Conservation (phyloP, 768 basidiomycete genomes). For the Goffeauzyma gilvescens region DNA sequence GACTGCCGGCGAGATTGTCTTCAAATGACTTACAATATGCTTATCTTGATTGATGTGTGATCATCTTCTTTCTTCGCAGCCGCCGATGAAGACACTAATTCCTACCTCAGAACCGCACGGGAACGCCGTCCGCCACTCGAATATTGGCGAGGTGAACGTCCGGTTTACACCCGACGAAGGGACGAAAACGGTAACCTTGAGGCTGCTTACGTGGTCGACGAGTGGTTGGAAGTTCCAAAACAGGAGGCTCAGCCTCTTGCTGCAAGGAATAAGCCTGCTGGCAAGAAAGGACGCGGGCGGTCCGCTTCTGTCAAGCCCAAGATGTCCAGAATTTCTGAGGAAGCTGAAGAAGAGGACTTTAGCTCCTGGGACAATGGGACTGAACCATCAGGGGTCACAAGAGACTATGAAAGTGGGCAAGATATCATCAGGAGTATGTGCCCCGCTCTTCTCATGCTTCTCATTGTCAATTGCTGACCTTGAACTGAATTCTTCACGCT, state of each 20-base stretch:
- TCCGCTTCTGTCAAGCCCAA: slow-evolving; percentile 1
- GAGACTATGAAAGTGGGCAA: slow-evolving; percentile 45
- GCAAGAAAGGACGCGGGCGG: slow-evolving; percentile 12
- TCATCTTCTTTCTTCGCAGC: neutral
- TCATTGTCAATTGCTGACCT: neutral
- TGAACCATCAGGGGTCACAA: slow-evolving; percentile 44
- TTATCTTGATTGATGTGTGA: no score
- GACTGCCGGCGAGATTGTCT: neutral
- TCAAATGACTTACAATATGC: slow-evolving; percentile 6
- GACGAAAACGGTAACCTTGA: slow-evolving; percentile 34
- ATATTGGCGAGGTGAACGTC: slow-evolving; percentile 81
- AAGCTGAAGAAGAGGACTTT: slow-evolving; percentile 20
- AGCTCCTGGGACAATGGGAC: slow-evolving; percentile 80
- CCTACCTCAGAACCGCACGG: slow-evolving; percentile 47
- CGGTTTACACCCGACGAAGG: slow-evolving; percentile 53
- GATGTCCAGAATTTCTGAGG: slow-evolving; percentile 9
- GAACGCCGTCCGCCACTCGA: slow-evolving; percentile 55
- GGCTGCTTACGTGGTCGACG: slow-evolving; percentile 42
- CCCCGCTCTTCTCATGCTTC: neutral
- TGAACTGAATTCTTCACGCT: neutral
- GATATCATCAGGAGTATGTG: slow-evolving; percentile 2
- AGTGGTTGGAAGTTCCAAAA: slow-evolving; percentile 44
- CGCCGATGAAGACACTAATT: slow-evolving; percentile 13
- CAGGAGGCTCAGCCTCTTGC: slow-evolving; percentile 39
- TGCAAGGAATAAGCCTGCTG: slow-evolving; percentile 6